Conservation (phyloP, 805 yeast genomes). For the Zygosaccharomyces bailii region DNA sequence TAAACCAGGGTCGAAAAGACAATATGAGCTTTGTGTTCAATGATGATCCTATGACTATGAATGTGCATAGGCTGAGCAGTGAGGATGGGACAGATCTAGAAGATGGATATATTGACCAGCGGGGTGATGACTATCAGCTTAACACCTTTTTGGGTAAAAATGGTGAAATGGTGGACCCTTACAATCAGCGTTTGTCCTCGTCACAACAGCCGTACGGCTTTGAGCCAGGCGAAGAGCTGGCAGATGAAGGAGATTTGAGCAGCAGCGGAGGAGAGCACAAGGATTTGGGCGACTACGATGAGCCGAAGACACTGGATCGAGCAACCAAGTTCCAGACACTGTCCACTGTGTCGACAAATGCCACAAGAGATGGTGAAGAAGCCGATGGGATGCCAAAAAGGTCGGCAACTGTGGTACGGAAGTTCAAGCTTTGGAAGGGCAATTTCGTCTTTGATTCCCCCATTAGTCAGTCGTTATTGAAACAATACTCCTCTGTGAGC, state of each 20-base stretch:
- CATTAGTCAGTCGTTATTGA: conserved; percentile 64
- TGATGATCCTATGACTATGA: conserved; percentile 14
- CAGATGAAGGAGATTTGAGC: conserved; percentile 16
- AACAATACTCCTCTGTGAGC: conserved; percentile 44
- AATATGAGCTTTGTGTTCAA: conserved; percentile 8
- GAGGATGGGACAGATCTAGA: conserved; percentile 25
- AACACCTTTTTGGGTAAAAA: conserved; percentile 34
- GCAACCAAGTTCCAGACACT: conserved; percentile 14
- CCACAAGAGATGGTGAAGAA: conserved; percentile 12
- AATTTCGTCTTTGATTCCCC: conserved; percentile 87
- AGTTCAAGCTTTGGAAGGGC: conserved; percentile 48
- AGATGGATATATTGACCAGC: conserved; percentile 30
- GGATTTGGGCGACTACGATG: conserved; percentile 30
- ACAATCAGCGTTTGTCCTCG: conserved; percentile 11
- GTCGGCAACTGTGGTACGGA: conserved; percentile 29
- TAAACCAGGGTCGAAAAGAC: conserved; percentile 15
- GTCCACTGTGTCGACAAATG: conserved; percentile 14
- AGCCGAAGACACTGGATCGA: conserved; percentile 20
- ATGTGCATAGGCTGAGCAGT: conserved; percentile 13
- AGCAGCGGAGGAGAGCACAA: conserved; percentile 18
- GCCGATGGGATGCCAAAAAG: conserved; percentile 15
- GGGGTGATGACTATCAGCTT: conserved; percentile 37
- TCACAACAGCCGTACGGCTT: conserved; percentile 3
- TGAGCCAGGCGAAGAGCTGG: conserved; percentile 6
- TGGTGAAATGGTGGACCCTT: conserved; percentile 38